Conservation (phyloP, 2,329 filamentous ascomycete species). For the Lachnellula arida region DNA sequence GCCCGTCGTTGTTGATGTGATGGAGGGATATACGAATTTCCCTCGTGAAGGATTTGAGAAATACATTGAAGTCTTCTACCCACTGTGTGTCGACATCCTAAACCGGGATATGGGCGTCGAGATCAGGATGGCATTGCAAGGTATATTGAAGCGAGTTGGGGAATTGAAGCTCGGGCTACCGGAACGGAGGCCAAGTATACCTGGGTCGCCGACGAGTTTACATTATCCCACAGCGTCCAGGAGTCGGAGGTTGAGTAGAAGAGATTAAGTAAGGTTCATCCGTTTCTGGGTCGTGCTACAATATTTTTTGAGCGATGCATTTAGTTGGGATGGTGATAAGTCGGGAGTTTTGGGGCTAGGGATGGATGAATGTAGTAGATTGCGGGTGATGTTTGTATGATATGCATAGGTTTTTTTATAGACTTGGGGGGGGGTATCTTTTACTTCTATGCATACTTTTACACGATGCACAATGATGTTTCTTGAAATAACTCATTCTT, state of each 20-base stretch:
- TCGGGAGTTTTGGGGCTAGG: too few relatives aligned
- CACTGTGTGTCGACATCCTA: slow-evolving; percentile 76
- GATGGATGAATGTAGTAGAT: too few relatives aligned
- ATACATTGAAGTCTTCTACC: slow-evolving; percentile 80
- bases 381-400: not conserved
- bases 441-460: not conserved
- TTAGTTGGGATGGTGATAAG: too few relatives aligned
- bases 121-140: slow-evolving; percentile 71
- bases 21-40: slow-evolving; percentile 88
- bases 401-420: not conserved
- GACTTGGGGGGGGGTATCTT: not conserved
- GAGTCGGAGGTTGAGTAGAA: slow-evolving; percentile 16
- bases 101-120: slow-evolving; percentile 77
- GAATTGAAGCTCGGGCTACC: slow-evolving; percentile 59
- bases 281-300: too few relatives aligned
- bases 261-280: slow-evolving; percentile 7
- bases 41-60: slow-evolving; percentile 73
- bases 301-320: too few relatives aligned
- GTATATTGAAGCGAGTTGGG: slow-evolving; percentile 74
- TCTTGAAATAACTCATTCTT: not conserved
- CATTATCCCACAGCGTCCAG: slow-evolving; percentile 13
- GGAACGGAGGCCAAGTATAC: slow-evolving; percentile 12
- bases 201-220: slow-evolving; percentile 21
- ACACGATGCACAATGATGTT: not conserved
- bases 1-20: slow-evolving; percentile 91